Base-by-base conservation (phyloP, 805 yeast genomes). In the Myxozyma lipomycoides region DNA sequence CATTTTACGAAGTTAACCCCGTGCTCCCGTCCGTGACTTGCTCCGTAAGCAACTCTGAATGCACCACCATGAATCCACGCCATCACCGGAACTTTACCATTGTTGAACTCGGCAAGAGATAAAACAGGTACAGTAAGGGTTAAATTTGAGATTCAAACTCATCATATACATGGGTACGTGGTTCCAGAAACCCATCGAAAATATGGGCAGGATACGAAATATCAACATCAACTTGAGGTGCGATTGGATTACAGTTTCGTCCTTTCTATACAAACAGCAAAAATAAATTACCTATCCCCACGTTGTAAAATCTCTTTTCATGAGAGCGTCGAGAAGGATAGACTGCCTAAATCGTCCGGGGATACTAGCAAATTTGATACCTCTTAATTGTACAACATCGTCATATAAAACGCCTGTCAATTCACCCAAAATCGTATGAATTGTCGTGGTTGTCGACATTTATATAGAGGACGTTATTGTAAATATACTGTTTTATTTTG, bases 51-150 rank as follows among this genome's bases (percentile, higher is more conserved):
- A 40, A 65, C 65, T 53, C 70, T 75, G 24, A 73, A 57, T 65
- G 70, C 73, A 3, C 78, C 78, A 24, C 78, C 78, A 60, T 73
- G 77, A 32, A 73, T 58, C 59, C 68, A 72, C 2, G 32, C 48
- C 55, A 51, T 42, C 7, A 40, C 46, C 24, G 55, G 55, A 10
- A 35, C 15, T 21, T 7, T 35, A 3, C 19, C 32, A 17, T 39
- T 19, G 4, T 19, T 17, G 18, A 21, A 12, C 19, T 15, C 19
- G 15, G 6, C 15, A 7, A 49, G 42, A 1, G 38, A 40, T 22
- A 35, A 32, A 2, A 30, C 23, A 3, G 55, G 55, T 15, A 46
- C 22, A 0, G 55, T 51, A 23, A 51, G 19, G 18, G 55, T 46
- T 34, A 51, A 19, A 25, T 51, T 51, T 35, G 46, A 19, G 51